A percentile compares a stretch with the other conserved stretches of the same genome.
These are phyloP conservation scores for Biscogniauxia sp. DNA, from an alignment of 2,329 filamentous ascomycete species.

Conservation along the genomic window DNA sequence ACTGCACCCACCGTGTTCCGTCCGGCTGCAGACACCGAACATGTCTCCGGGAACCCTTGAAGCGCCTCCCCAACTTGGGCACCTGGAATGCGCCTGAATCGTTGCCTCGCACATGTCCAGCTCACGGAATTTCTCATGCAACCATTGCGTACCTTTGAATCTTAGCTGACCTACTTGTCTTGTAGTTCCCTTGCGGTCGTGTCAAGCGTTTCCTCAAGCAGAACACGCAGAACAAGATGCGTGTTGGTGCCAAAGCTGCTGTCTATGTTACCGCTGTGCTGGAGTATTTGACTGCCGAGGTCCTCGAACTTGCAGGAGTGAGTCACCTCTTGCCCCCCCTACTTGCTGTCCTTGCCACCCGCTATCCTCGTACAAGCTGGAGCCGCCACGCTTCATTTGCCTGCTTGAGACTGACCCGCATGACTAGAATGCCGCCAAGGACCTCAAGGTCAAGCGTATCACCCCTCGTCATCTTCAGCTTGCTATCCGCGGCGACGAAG, in stretches of 20 bases:
- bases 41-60: neutral
- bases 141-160: neutral
- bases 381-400: neutral
- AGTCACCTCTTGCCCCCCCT: slow-evolving; percentile 36
- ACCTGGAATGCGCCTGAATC: neutral
- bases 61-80: neutral
- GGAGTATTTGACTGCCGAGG: slow-evolving; percentile 96
- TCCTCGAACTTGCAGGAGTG: slow-evolving; percentile 91
- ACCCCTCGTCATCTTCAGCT: slow-evolving; percentile 96
- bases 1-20: neutral
- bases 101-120: neutral
- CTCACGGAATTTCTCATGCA: neutral
- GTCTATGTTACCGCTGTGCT: slow-evolving; percentile 98
- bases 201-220: slow-evolving; percentile 99
- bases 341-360: slow-evolving; percentile 2
- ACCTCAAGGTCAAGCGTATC: slow-evolving; percentile 99
- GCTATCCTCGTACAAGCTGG: neutral
- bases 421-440: slow-evolving; percentile 86
- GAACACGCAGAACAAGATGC: slow-evolving; percentile 99
- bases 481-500: slow-evolving; percentile 96
- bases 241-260: slow-evolving; percentile 96
- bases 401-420: slow-evolving; percentile 16
- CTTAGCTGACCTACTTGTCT: slow-evolving; percentile 18
- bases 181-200: slow-evolving; percentile 96
- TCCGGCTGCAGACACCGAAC: neutral